Percentiles rank a stretch among this genome's conserved stretches.
These are phyloP conservation scores for Beauveria rudraprayagi DNA, from an alignment of 2,329 filamentous ascomycete genomes.

Conservation along the genomic window DNA sequence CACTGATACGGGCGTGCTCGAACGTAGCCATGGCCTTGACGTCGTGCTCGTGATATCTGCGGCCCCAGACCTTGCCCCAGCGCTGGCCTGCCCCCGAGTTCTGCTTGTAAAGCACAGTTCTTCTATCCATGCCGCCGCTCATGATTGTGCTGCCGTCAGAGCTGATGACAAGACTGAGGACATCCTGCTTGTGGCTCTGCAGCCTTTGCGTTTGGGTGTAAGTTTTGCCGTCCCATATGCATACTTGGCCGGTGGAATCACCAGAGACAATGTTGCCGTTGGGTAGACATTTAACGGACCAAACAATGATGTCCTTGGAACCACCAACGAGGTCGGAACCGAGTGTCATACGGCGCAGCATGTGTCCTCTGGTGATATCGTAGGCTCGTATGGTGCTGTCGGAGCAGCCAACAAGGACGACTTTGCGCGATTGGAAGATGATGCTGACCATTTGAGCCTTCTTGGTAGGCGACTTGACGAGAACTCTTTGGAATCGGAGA, in stretches of 20 bases:
- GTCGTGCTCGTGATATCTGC: slow-evolving; percentile 85
- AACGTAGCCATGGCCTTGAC: slow-evolving; percentile 91
- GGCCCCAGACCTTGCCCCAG: slow-evolving; percentile 82
- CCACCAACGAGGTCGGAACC: slow-evolving; percentile 70
- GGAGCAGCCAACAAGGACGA: slow-evolving; percentile 85
- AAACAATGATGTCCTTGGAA: slow-evolving; percentile 80
- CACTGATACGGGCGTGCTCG: slow-evolving; percentile 73
- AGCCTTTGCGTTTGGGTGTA: slow-evolving; percentile 83
- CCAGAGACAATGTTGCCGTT: slow-evolving; percentile 89
- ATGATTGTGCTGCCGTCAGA: slow-evolving; percentile 74
- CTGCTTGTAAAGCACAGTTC: slow-evolving; percentile 75
- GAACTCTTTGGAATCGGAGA: slow-evolving; percentile 67
- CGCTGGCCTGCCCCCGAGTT: slow-evolving; percentile 50
- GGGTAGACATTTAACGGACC: slow-evolving; percentile 82
- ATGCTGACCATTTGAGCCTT: slow-evolving; percentile 86
- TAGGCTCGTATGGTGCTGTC: slow-evolving; percentile 91
- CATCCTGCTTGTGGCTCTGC: slow-evolving; percentile 80
- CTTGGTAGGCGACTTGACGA: slow-evolving; percentile 71
- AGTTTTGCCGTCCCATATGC: slow-evolving; percentile 89
- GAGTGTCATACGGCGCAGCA: slow-evolving; percentile 75
- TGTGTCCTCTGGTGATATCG: slow-evolving; percentile 69
- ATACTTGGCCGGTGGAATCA: slow-evolving; percentile 87
- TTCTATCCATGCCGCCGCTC: slow-evolving; percentile 85
- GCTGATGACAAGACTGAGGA: slow-evolving; percentile 78
- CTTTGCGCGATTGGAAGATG: slow-evolving; percentile 76